Evolutionary conservation across 441 rosid genomes (phyloP), one percentile per base, ranked within the genome.

Genomic region (Adansonia rubrostipa): DNA sequence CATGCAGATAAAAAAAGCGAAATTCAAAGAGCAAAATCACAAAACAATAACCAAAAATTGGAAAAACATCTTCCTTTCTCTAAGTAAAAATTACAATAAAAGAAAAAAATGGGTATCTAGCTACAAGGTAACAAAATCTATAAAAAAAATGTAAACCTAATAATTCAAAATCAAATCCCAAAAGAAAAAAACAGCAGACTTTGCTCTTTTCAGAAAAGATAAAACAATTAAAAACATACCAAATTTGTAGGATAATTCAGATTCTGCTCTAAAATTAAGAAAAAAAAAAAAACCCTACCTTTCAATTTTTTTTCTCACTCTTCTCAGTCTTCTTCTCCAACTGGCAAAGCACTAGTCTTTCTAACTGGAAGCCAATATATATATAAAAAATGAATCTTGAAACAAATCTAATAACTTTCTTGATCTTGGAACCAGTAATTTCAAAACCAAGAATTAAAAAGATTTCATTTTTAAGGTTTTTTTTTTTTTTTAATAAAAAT

Each of bases 321-420:
- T 24, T 58, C 24, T 22, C 1, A 9, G 3, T 36, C 44, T 17
- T 24, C 45, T 68, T 20, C 65, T 67, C 9, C 0, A 24, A 28
- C 40, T 54, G 50, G 72, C 60, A 48, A 65, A 65, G 65, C 47
- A 40, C 67, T 67, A 4, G 24, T 45, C 66, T 77, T 77, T 33
- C n/a, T 19, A 76, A 40, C 44, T 11, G 57, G 61, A 10, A 44
- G 24, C 62, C 6, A 53, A 7, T 4, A 54, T 15, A 19, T 28
- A 28, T 28, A 28, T 24, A 42, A 5, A 64, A 44, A 14, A 14
- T 11, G 62, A 64, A 61, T 47, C 58, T 62, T 75, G 3, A 24
- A 15, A 47, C 45, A 75, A 33, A 36, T 14, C 22, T 10, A 64
- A 36, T 33, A 33, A 63, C 9, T 17, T 75, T 63, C 69, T 51